These are phyloP conservation scores for Schizonepeta tenuifolia DNA, from an alignment of 257 asterid genomes.

Conservation along the genomic window DNA sequence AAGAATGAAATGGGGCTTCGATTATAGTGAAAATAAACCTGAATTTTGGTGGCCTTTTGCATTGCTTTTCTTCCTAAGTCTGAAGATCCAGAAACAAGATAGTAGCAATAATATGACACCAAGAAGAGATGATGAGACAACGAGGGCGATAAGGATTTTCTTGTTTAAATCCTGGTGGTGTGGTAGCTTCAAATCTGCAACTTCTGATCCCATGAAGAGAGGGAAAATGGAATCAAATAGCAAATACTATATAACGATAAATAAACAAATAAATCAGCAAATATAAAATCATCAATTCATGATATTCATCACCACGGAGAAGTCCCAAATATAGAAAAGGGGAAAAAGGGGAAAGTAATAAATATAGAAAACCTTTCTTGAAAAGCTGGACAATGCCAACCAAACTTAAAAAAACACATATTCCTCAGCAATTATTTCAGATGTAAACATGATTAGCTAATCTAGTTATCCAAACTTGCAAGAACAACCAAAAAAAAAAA, in stretches of 20 bases:
- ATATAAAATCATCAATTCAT: neutral
- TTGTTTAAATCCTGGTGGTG: slow-evolving; percentile 86
- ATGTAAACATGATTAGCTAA: slow-evolving; percentile 29
- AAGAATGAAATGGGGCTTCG: neutral
- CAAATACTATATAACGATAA: neutral
- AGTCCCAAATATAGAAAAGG: neutral
- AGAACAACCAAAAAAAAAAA: neutral
- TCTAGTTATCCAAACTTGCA: neutral
- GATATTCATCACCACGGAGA: neutral
- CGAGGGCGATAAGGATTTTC: slow-evolving; percentile 76
- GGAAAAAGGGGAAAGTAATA: neutral
- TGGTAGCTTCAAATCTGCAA: slow-evolving; percentile 51
- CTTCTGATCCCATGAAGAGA: slow-evolving; percentile 46
- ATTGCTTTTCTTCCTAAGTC: slow-evolving; percentile 57
- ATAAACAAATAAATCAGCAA: neutral
- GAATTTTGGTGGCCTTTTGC: slow-evolving; percentile 44
- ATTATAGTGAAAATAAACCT: slow-evolving; percentile 40
- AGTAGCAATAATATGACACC: slow-evolving; percentile 61
- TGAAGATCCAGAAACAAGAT: slow-evolving; percentile 61
- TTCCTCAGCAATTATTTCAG: slow-evolving; percentile 7
- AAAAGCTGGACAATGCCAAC: slow-evolving; percentile 29
- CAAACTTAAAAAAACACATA: neutral
- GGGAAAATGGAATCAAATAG: slow-evolving; percentile 7
- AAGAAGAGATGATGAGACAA: slow-evolving; percentile 73
- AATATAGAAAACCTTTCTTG: slow-evolving; percentile 21